Base-by-base conservation (phyloP, 768 basidiomycete species). In the Serendipita sp. region DNA sequence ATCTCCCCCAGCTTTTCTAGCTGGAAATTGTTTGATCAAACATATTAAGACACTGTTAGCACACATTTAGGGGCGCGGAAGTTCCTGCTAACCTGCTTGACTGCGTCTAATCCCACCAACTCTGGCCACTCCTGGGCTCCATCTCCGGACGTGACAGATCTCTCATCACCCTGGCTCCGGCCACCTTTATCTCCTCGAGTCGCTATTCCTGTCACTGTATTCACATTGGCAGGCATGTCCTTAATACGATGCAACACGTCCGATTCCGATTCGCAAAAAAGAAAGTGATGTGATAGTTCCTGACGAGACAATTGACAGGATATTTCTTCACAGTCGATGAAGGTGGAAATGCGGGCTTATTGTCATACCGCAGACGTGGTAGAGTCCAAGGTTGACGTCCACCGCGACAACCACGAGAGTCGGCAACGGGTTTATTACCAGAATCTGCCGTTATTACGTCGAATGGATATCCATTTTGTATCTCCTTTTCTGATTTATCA, bases 1-100 rank as follows among this genome's bases (percentile, higher is more conserved):
- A 84, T 83, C 63, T 78, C 79, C 60, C 82, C 81, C 18, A 96
- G 77, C 3, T 77, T 74, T 50, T 85, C 84, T 55, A 92, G 74
- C 91, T 91, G 65, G 2, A 6, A 52, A 52, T 31, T 6, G 16
- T n/a, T 46, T 43, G 36, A 45, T 11, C 23, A 16, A 52, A 18
- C 18, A 13, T 44, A 34, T 29, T 48, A 66, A 50, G n/a, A 34
- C 23, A 37, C 16, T 11, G 34, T 60, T 3, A 60, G 36, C 16
- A 11, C 2, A 29, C 33, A 11, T 33, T 34, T 60, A 23, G 55
- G 2, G n/a, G 2, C 27, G n/a, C 18, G 36, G 34, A 11, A 23
- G 29, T n/a, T 11, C 16, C 6, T 40, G n/a, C 55, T 33, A 10
- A 60, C 55, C 27, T 60, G 55, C 10, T 37, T 37, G 27, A 29